Evolutionary conservation across 2,329 filamentous ascomycete genomes (phyloP), one percentile per base, ranked within the genome.

Genomic region (Metarhizium humberi): DNA sequence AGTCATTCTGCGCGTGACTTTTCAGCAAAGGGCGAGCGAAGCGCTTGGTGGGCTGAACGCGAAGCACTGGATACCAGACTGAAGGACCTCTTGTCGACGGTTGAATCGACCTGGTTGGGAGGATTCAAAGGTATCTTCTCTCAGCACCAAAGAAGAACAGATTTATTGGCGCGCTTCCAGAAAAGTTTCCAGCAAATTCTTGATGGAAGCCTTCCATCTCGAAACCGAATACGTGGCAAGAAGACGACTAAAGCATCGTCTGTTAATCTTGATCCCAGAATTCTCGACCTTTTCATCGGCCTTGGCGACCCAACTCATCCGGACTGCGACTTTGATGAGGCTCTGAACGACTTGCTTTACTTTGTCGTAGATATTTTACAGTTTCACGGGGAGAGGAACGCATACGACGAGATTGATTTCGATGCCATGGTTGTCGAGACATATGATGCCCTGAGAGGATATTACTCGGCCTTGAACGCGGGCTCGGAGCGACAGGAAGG

Each of bases 341-440:
- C 87, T 0, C 74, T 99, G n/a, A 90, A 87, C 61, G 94, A 99
- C 67, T 75, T 99, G 32, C 80, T 99, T 3, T 97, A 96, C 72
- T 97, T 97, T 67, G 88, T 97, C 1, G 86, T 99, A 6, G 94
- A 99, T 64, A 92, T 97, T 52, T 77, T 99, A 3, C 94, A 97
- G 67, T 97, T 99, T 70, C 90, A 96, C 62, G 94, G 94, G 16
- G 95, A 99, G 72, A 82, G 85, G 50, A 99, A 97, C 66, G 94
- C 95, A 0, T 96, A 96, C 70, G 94, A 99, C 63, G 94, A 99
- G 72, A 89, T 99, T 59, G 92, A 97, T 69, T 95, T 97, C 66
- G 94, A 99, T 60, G 75, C 80, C 61, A 95, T 99, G 82, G 84
- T 92, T 5, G 79, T 97, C 43, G 91, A 96, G 63, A 90, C 89